A percentile compares a stretch with the other conserved stretches of the same genome.
These are phyloP conservation scores for Saccharomycopsis sp. DNA, from an alignment of 805 yeast species.

Conservation along the genomic window DNA sequence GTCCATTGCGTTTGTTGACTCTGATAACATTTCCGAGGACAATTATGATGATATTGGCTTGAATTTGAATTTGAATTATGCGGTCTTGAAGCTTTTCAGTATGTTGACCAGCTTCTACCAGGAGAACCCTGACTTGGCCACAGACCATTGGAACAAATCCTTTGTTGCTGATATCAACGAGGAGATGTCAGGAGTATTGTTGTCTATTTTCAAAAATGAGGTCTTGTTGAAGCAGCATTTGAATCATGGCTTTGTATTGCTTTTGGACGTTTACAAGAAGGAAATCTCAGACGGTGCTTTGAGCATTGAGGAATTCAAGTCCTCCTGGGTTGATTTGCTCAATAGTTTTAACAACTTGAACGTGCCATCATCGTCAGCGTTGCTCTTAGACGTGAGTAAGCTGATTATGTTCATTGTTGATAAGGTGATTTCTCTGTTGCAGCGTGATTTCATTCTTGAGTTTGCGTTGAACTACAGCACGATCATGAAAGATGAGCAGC, in stretches of 20 bases:
- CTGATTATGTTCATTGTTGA: not conserved
- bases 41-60: conserved; percentile 3
- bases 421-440: conserved; percentile 22
- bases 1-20: not conserved
- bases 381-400: not conserved
- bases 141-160: conserved; percentile 8
- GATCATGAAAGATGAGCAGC: conserved; percentile 24
- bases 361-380: not conserved
- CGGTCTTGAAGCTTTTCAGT: conserved; percentile 6
- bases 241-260: conserved; percentile 8
- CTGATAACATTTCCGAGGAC: conserved; percentile 1
- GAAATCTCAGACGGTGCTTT: not conserved
- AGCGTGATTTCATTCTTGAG: conserved; percentile 46
- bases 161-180: conserved; percentile 19
- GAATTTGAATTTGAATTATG: conserved; percentile 4
- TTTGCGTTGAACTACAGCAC: conserved; percentile 31
- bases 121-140: conserved; percentile 1
- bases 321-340: not conserved
- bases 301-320: not conserved
- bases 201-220: conserved; percentile 8
- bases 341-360: not conserved
- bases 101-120: conserved; percentile 1
- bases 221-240: not conserved
- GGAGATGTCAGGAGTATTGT: conserved; percentile 19
- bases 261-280: conserved; percentile 3